Conservation (phyloP, 345 rosid species). For the Euphorbia lathyris region DNA sequence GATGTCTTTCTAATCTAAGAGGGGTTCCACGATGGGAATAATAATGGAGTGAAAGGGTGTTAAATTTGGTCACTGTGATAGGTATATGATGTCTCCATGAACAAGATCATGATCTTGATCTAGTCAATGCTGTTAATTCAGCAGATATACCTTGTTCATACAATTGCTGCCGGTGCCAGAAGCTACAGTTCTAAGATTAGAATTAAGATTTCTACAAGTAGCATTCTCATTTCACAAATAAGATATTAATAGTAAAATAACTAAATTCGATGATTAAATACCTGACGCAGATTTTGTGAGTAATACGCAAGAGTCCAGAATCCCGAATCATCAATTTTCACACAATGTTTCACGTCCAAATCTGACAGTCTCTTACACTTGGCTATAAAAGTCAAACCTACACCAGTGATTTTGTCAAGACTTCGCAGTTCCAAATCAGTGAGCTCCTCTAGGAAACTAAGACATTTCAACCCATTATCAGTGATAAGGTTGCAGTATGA, state of each 20-base stretch:
- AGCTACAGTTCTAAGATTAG: too few relatives aligned
- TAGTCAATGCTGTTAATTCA: too few relatives aligned
- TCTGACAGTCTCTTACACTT: slow-evolving; percentile 59
- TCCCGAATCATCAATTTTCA: slow-evolving; percentile 66
- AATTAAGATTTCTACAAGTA: background rate
- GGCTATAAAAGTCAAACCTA: slow-evolving; percentile 59
- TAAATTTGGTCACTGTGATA: too few relatives aligned
- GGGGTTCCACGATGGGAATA: too few relatives aligned
- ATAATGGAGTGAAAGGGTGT: too few relatives aligned
- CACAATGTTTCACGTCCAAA: slow-evolving; percentile 76
- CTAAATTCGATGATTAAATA: slow-evolving; percentile 17
- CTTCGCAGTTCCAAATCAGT: slow-evolving; percentile 69
- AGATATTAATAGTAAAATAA: background rate
- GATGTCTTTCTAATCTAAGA: too few relatives aligned
- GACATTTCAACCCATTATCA: slow-evolving; percentile 54
- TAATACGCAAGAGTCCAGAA: slow-evolving; percentile 70
- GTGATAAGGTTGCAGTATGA: slow-evolving; percentile 70
- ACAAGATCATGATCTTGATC: too few relatives aligned
- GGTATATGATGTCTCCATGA: too few relatives aligned
- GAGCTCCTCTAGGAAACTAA: slow-evolving; percentile 54
- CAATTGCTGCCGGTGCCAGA: too few relatives aligned
- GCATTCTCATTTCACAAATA: background rate
- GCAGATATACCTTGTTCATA: too few relatives aligned
- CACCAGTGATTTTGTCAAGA: slow-evolving; percentile 52
- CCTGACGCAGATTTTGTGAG: slow-evolving; percentile 80